Evolutionary conservation across 1,139 yeast genomes (phyloP).

Genomic region (Lodderomyces metapsilosis): DNA sequence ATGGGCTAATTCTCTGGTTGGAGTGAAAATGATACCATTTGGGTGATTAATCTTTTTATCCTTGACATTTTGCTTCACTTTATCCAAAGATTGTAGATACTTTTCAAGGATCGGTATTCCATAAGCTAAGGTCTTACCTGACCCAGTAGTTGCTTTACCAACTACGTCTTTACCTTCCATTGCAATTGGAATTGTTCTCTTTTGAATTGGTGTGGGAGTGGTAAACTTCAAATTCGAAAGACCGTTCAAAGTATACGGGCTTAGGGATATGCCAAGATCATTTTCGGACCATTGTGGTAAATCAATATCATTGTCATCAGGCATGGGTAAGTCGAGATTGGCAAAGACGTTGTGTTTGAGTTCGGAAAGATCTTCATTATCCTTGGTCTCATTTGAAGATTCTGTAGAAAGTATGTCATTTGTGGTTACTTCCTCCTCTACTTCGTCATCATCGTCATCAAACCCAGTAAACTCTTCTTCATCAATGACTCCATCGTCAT

Average conservation of each 20-base stretch:
- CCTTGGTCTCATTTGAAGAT: constrained; percentile 7
- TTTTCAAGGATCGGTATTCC: constrained; percentile 91
- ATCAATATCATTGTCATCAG: constrained; percentile 39
- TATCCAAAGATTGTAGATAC: constrained; percentile 32
- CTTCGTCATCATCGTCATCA: constrained; percentile 20
- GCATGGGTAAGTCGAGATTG: constrained; percentile 26
- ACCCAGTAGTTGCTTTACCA: constrained; percentile 97
- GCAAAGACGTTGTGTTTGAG: constrained; percentile 25
- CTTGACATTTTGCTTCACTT: constrained; percentile 23
- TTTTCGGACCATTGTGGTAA: constrained; percentile 60
- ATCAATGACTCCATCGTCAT: constrained; percentile 14
- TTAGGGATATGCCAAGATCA: constrained; percentile 34
- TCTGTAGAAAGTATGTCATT: constrained; percentile 1
- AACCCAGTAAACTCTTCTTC: constrained; percentile 27
- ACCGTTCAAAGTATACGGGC: constrained; percentile 58
- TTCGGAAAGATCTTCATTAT: constrained; percentile 13
- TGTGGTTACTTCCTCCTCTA: constrained; percentile 8
- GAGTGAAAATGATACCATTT: constrained; percentile 81
- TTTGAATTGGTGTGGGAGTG: constrained; percentile 84
- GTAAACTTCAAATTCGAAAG: constrained; percentile 56
- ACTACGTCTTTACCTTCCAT: constrained; percentile 74
- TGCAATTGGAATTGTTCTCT: constrained; percentile 71
- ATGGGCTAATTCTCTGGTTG: constrained; percentile 94
- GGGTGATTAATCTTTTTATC: constrained; percentile 42
- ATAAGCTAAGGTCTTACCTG: constrained; percentile 95